These are phyloP conservation scores for Centrapalus pauciflorus DNA, from an alignment of 129 eudicot genomes.

Conservation along the genomic window DNA sequence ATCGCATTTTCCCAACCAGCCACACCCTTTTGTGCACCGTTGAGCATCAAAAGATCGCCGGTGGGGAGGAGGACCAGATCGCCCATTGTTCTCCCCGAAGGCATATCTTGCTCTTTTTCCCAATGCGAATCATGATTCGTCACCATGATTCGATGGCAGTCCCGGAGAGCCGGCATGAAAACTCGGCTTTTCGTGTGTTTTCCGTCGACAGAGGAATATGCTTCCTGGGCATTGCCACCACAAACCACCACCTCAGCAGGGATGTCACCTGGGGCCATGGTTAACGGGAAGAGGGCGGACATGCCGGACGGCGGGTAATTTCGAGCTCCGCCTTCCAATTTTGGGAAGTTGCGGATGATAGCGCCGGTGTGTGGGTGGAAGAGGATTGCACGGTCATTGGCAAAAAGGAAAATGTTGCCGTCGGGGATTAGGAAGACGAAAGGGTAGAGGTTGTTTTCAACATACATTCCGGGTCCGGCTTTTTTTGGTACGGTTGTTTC, in stretches of 20 bases:
- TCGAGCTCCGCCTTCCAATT: constrained; percentile 62
- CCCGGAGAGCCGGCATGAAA: constrained; percentile 50
- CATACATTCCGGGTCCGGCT: constrained; percentile 26
- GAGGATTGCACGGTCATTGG: constrained; percentile 32
- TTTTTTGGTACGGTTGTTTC: constrained; percentile 45
- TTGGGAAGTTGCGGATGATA: constrained; percentile 44
- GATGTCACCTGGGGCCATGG: constrained; percentile 8
- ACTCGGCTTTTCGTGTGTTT: constrained; percentile 30
- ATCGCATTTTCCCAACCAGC: constrained; percentile 74
- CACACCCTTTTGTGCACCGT: constrained; percentile 69
- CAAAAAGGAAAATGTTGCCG: constrained; percentile 29
- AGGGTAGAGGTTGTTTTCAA: constrained; percentile 39
- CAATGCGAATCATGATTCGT: constrained; percentile 27
- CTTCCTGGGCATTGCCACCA: constrained; percentile 61
- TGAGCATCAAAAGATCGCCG: constrained; percentile 57
- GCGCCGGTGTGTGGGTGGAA: constrained; percentile 40
- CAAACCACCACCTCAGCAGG: constrained; percentile 54
- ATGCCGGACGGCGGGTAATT: constrained; percentile 82
- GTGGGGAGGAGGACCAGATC: constrained; percentile 70
- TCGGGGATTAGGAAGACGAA: constrained; percentile 34
- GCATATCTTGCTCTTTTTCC: constrained; percentile 79
- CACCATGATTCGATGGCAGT: constrained; percentile 51
- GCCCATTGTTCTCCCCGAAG: constrained; percentile 60
- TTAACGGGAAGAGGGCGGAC: constrained; percentile 68
- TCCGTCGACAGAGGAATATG: constrained; percentile 37